A percentile compares a stretch with the other conserved stretches of the same genome.
Evolutionary conservation across 2,329 filamentous ascomycete genomes (phyloP).

Genomic region (Trichoderma sp.): DNA sequence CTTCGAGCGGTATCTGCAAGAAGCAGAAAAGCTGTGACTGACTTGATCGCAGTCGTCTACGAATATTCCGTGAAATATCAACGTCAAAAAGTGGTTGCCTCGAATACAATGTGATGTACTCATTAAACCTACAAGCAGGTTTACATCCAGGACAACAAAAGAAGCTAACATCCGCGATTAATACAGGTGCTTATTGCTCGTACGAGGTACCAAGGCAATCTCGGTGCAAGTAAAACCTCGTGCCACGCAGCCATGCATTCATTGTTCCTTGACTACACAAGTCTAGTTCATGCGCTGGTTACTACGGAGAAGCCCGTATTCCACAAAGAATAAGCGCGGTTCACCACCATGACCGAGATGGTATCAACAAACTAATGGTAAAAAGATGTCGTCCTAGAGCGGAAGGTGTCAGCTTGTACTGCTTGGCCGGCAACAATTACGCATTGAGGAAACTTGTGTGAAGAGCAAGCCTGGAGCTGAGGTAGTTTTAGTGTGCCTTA

Average conservation of each 20-base stretch:
- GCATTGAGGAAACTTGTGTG: neutral
- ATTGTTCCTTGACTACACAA: neutral
- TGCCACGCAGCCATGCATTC: neutral
- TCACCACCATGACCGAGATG: neutral
- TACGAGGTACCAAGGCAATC: neutral
- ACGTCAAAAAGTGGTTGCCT: neutral
- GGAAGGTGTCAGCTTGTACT: constrained; percentile 2
- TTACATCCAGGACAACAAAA: neutral
- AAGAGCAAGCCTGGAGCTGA: neutral
- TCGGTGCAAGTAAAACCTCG: neutral
- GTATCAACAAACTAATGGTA: neutral
- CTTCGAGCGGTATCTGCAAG: neutral
- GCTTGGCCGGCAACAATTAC: neutral
- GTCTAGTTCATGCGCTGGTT: neutral
- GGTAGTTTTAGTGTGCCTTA: neutral
- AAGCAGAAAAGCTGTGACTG: neutral
- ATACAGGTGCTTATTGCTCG: neutral
- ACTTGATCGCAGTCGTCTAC: neutral
- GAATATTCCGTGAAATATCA: neutral
- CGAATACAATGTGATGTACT: neutral
- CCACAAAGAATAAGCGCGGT: neutral
- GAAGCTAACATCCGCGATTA: neutral
- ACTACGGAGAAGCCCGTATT: neutral
- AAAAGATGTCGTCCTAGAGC: neutral
- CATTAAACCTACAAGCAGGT: neutral